Evolutionary conservation across 1,139 yeast species (phyloP), one percentile per base, ranked within the genome.

Genomic region (Pichiaceae sp.): DNA sequence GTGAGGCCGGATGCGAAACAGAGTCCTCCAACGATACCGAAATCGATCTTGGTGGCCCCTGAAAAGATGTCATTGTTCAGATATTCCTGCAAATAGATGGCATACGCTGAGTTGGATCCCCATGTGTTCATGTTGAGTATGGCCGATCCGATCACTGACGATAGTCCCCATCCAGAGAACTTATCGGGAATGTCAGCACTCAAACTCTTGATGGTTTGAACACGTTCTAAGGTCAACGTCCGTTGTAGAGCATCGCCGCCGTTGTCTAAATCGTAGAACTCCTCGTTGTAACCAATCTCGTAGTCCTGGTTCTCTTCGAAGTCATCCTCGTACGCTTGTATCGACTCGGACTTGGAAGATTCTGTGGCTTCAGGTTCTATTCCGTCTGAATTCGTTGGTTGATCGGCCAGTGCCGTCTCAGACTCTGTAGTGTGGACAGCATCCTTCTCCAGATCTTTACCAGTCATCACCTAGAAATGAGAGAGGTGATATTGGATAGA

Each of bases 31-130:
- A 77, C 63, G 16, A 75, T 52, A 4, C 82, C 82, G 56, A 57
- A 78, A 42, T 72, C 78, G 37, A 70, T 66, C 37, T 68, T 62
- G 1, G 67, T 54, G 1, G 75, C 75, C 1, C 70, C 77, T 2
- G 63, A 62, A 39, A 76, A 77, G 4, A 60, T 52, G 39, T 64
- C 50, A 24, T 56, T 47, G 17, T 61, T 54, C 21, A 73, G 49
- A 49, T 74, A 77, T 47, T 63, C 70, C 34, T 70, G 64, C 19
- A 76, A 57, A 49, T 75, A 74, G 6, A 78, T 71, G 4, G 83
- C 78, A 49, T 60, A 77, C 0, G 73, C 68, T 2, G 78, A 66
- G 46, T 74, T 75, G 12, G 78, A 64, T 23, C 85, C 85, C 84
- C 84, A 78, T 1, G 79, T 72, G 18, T 75, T 61, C 46, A 73